Evolutionary conservation across 2,329 filamentous ascomycete species (phyloP), one percentile per base, ranked within the genome.

Genomic region (Akanthomyces uredinophilus): DNA sequence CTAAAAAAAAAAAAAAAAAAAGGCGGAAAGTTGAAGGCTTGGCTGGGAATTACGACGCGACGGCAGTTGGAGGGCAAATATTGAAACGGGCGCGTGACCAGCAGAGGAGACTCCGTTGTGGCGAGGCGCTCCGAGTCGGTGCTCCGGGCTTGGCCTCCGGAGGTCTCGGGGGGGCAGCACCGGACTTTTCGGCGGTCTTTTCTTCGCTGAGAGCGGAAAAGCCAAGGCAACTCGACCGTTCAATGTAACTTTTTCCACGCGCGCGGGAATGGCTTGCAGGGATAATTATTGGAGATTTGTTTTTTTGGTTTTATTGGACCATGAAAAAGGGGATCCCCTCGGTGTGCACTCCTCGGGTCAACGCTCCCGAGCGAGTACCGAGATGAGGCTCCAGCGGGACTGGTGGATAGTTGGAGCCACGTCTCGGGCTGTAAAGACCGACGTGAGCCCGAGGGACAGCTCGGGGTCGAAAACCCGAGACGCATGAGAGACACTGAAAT

Each of bases 341-440:
- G 13, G 13, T 39, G n/a, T n/a, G n/a, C n/a, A n/a, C n/a, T n/a
- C n/a, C 5, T 39, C 37, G 37, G 37, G 37, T 14, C 4, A 14
- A 5, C 37, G 37, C 37, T 3, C 13, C 53, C 53, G 53, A 55
- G 37, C 39, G n/a, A 49, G 10, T 14, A 43, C 41, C 54, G 43
- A 49, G 29, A 1, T 10, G 10, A 35, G 32, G 32, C 32, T 35
- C 10, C 32, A 35, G 7, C 32, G 32, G 32, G 2, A 35, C 4
- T 10, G 7, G 51, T 41, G 41, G 41, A 32, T 11, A 24, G 3
- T 8, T 35, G 32, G 27, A 29, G 22, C 37, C 14, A n/a, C 1
- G 37, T 53, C 27, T 60, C 49, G 58, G 43, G 58, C 13, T n/a
- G 11, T 11, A 43, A 53, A 54, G n/a, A 27, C 58, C 58, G 58